Conservation (phyloP, 2,329 filamentous ascomycete species). For the Setomelanomma holmii region DNA sequence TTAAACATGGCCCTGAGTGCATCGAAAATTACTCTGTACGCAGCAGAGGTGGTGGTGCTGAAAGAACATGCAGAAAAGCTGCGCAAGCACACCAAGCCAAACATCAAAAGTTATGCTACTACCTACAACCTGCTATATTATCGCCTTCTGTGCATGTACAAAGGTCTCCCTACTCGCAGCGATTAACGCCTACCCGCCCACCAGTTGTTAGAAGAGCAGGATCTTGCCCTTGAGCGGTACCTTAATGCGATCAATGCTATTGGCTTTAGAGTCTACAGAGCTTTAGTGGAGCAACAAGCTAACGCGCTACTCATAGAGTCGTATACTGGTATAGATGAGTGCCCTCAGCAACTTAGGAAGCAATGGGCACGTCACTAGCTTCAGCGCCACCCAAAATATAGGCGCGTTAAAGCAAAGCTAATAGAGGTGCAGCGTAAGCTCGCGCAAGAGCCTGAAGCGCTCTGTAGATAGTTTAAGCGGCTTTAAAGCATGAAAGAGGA, state of each 20-base stretch:
- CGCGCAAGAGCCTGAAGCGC: background rate
- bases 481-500: background rate
- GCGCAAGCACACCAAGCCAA: no score
- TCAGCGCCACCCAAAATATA: background rate
- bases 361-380: no score
- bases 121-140: no score
- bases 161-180: background rate
- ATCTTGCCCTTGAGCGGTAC: slow-evolving; percentile 4
- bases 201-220: slow-evolving; percentile 1
- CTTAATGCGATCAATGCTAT: slow-evolving; percentile 3
- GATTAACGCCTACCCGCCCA: background rate
- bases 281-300: slow-evolving; percentile 3
- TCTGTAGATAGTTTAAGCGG: background rate
- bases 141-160: background rate
- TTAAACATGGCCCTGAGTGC: no score
- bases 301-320: background rate
- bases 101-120: no score
- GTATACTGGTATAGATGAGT: background rate
- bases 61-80: no score
- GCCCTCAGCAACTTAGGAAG: background rate
- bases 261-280: slow-evolving; percentile 2
- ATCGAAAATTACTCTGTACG: no score
- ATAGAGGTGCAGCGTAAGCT: background rate
- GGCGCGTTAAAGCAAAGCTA: slow-evolving; percentile 1
- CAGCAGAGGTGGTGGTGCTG: no score